These are phyloP conservation scores for Boletus rubropictus DNA, from an alignment of 768 basidiomycete species.

Conservation along the genomic window DNA sequence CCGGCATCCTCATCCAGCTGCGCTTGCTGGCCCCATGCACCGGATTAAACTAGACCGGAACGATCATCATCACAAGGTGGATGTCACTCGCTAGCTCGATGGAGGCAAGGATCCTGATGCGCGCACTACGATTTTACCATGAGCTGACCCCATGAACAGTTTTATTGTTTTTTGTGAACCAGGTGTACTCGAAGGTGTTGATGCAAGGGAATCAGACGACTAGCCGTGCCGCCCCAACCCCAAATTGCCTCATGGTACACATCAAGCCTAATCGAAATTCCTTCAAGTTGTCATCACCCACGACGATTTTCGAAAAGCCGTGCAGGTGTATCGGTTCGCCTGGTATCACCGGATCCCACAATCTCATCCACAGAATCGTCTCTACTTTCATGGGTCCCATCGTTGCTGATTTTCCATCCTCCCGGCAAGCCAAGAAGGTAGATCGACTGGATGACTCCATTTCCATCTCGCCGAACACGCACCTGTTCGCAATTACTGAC, in stretches of 20 bases:
- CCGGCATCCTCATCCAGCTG: no score
- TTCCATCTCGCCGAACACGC: no score
- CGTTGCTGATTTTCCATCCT: neutral
- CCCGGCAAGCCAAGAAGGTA: neutral
- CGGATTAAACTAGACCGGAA: no score
- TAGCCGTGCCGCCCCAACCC: neutral
- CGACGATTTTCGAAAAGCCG: neutral
- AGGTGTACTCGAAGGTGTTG: neutral
- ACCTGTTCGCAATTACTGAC: neutral
- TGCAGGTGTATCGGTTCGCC: neutral
- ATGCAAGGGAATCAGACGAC: neutral
- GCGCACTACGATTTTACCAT: no score
- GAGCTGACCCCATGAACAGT: no score
- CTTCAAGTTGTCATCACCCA: neutral
- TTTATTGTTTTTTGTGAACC: no score
- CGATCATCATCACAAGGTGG: no score
- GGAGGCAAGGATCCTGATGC: no score
- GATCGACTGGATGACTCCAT: neutral
- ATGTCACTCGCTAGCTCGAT: no score
- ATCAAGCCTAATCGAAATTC: no score
- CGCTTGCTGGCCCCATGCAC: no score
- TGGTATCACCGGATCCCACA: no score
- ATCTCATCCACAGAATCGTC: neutral
- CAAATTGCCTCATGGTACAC: neutral
- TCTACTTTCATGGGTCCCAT: neutral